A percentile compares a stretch with the other conserved stretches of the same genome.
Evolutionary conservation across 2,329 filamentous ascomycete genomes (phyloP).

Genomic region (Nemania bipapillata): DNA sequence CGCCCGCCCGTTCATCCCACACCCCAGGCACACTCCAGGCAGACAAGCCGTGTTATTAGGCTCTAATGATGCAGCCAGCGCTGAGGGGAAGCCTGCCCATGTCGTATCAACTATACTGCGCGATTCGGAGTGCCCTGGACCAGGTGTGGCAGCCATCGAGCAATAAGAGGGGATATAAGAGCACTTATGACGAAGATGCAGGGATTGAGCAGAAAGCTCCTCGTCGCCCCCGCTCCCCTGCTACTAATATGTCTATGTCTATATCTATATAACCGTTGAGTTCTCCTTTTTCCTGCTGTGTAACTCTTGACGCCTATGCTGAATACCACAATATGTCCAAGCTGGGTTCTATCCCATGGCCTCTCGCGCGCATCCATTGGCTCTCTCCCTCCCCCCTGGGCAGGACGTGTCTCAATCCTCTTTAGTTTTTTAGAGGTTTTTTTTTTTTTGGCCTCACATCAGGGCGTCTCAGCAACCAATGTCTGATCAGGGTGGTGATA

Average conservation of each 20-base stretch:
- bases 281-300: conserved; percentile 33
- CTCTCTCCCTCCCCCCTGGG: not conserved
- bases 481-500: conserved; percentile 1
- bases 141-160: conserved; percentile 17
- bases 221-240: conserved; percentile 6
- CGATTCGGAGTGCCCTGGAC: conserved; percentile 11
- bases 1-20: conserved; percentile 10
- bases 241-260: conserved; percentile 7
- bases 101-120: conserved; percentile 42
- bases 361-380: not conserved
- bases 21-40: no score
- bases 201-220: not conserved
- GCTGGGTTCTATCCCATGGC: not conserved
- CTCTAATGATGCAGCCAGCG: conserved; percentile 36
- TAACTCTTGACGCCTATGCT: conserved; percentile 24
- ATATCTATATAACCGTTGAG: conserved; percentile 33
- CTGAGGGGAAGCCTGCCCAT: conserved; percentile 48
- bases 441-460: no score
- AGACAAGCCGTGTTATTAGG: conserved; percentile 37
- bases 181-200: conserved; percentile 16
- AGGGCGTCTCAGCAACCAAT: not conserved
- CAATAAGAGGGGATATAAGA: not conserved
- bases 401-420: not conserved
- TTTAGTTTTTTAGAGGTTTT: not conserved
- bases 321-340: conserved; percentile 6